Evolutionary conservation across 1,284 basidiomycete genomes (phyloP), one percentile per base, ranked within the genome.

Genomic region (Agroathelia rolfsii): DNA sequence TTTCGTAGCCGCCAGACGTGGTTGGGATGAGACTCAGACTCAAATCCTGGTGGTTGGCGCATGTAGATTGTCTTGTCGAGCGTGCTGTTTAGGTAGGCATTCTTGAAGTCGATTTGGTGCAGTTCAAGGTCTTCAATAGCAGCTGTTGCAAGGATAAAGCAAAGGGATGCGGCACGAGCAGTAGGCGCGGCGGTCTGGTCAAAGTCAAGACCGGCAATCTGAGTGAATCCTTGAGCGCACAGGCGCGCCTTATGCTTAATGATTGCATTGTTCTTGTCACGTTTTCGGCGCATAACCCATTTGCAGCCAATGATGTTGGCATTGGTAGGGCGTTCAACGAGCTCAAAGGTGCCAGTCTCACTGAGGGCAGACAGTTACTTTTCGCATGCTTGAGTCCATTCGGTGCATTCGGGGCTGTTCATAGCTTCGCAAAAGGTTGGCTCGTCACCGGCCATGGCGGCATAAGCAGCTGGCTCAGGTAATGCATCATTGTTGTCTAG

Each of bases 151-250:
- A 66, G 45, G 2, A 66, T 32, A 1, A 52, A 34, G 0, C 55
- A 40, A 10, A 64, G 48, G 0, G 58, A 53, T 0, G 51, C 35
- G 3, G 59, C 46, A 9, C 50, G 46, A 5, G 54, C 54, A 0
- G 64, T 52, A 0, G 62, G 64, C 1, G 60, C 45, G 32, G 50
- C 64, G 0, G 58, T 65, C 26, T 64, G 41, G 20, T 67, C 47
- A 13, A 55, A 51, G 38, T 59, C 69, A 37, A 2, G 47, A 45
- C 63, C 58, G 0, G 50, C 43, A 0, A 47, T 37, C 41, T 72
- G 69, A 0, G 45, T 45, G 46, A 61, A 69, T 2, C 66, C 67
- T 25, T 57, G 50, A 0, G 59, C 64, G 0, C 66, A 53, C 0
- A 67, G 49, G 1, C 51, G 36, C 0, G 55, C 63, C 28, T 67